These are phyloP conservation scores for Leptomonas pyrrhocoris DNA, from an alignment of 208 protist species.

Conservation along the genomic window DNA sequence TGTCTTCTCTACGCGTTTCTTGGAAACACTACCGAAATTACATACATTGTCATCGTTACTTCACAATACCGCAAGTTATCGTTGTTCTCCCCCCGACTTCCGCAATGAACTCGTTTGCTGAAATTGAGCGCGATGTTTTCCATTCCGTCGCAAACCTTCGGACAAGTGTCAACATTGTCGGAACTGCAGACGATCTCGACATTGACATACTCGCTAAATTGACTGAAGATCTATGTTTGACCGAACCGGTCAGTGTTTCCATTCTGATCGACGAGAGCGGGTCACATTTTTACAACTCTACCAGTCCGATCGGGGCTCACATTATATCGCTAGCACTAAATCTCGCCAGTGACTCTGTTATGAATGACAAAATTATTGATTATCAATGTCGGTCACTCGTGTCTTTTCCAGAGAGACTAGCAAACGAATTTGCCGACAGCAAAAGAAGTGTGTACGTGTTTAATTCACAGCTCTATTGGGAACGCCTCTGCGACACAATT, in stretches of 20 bases:
- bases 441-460: constrained; percentile 13
- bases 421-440: constrained; percentile 12
- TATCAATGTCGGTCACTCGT: constrained; percentile 24
- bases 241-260: constrained; percentile 8
- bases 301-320: constrained; percentile 12
- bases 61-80: neutral
- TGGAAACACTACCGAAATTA: too few relatives aligned
- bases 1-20: too few relatives aligned
- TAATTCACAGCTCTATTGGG: constrained; percentile 26
- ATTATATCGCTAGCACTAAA: constrained; percentile 17
- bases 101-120: constrained; percentile 8
- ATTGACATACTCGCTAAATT: constrained; percentile 5
- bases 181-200: neutral
- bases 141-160: neutral
- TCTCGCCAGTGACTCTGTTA: neutral
- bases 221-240: constrained; percentile 11
- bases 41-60: neutral
- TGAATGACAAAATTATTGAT: constrained; percentile 12
- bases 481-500: constrained; percentile 32
- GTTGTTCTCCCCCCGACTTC: neutral
- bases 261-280: neutral
- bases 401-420: constrained; percentile 40
- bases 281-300: constrained; percentile 7
- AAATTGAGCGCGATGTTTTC: constrained; percentile 6
- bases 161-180: neutral